Conservation (phyloP, 2,329 filamentous ascomycete genomes). For the Aspergillus latus region DNA sequence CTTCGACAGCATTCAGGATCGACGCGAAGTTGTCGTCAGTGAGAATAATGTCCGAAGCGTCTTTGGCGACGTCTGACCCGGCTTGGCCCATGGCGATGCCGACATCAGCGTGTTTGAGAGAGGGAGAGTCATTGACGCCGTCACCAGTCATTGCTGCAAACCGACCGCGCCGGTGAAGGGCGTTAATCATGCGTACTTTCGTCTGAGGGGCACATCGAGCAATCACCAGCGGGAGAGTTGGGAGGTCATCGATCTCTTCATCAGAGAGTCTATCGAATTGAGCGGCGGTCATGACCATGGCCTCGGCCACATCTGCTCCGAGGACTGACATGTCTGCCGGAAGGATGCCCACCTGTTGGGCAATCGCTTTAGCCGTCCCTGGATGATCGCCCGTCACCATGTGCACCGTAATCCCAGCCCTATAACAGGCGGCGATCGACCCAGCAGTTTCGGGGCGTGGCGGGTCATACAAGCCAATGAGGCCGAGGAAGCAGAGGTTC, state of each 20-base stretch:
- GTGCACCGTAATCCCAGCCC: constrained; percentile 74
- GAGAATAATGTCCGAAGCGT: constrained; percentile 64
- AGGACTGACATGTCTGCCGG: constrained; percentile 61
- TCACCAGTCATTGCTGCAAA: constrained; percentile 90
- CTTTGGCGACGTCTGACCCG: constrained; percentile 80
- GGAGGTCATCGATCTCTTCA: constrained; percentile 65
- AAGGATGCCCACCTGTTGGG: constrained; percentile 75
- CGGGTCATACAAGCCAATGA: constrained; percentile 83
- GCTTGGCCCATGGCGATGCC: constrained; percentile 86
- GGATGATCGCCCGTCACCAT: constrained; percentile 85
- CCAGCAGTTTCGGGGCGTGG: constrained; percentile 76
- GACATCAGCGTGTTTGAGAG: constrained; percentile 75
- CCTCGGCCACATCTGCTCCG: constrained; percentile 59
- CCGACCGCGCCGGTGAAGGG: constrained; percentile 55
- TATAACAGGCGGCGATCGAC: constrained; percentile 68
- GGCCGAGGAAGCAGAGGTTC: constrained; percentile 71
- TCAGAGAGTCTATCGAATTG: constrained; percentile 78
- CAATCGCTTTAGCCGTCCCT: constrained; percentile 77
- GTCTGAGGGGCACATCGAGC: constrained; percentile 60
- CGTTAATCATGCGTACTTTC: constrained; percentile 55
- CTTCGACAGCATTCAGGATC: constrained; percentile 80
- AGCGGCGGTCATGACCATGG: constrained; percentile 71
- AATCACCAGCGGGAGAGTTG: constrained; percentile 57
- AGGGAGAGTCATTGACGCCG: constrained; percentile 83
- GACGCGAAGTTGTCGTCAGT: constrained; percentile 86